Percentiles rank a stretch among this genome's conserved stretches.
Evolutionary conservation across 2,329 filamentous ascomycete species (phyloP).

Genomic region (Dothideomycetes sp.): DNA sequence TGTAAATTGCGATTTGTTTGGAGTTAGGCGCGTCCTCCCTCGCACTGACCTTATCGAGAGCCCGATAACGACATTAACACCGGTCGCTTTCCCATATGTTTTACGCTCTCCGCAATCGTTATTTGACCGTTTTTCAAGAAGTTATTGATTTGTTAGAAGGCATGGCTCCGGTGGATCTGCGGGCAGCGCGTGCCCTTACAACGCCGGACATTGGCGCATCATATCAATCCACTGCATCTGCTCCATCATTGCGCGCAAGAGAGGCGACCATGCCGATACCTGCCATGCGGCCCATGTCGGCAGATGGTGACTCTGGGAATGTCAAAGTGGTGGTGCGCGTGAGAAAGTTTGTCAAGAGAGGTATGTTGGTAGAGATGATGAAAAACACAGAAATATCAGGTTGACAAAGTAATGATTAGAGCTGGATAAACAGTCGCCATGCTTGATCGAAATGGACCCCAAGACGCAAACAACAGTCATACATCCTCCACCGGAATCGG

Average conservation of each 20-base stretch:
- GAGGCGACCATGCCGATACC: constrained; percentile 19
- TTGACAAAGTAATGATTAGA: too few relatives aligned
- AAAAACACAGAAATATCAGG: background rate
- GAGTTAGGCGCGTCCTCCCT: too few relatives aligned
- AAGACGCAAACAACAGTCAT: constrained; percentile 75
- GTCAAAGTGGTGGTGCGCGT: constrained; percentile 42
- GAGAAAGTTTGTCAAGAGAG: constrained; percentile 35
- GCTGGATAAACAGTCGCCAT: too few relatives aligned
- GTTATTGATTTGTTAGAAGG: constrained; percentile 6
- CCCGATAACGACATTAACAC: constrained; percentile 3
- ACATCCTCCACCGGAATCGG: constrained; percentile 44
- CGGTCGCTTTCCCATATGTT: constrained; percentile 2
- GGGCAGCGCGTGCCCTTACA: constrained; percentile 16
- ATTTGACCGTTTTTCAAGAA: constrained; percentile 3
- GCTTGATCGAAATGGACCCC: constrained; percentile 86
- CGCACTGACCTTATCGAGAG: background rate
- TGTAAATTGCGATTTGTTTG: too few relatives aligned
- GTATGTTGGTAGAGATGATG: constrained; percentile 15
- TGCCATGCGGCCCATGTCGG: constrained; percentile 11
- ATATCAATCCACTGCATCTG: constrained; percentile 24
- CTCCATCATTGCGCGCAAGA: constrained; percentile 29
- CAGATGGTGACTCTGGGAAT: constrained; percentile 32
- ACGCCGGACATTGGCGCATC: constrained; percentile 8
- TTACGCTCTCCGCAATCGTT: constrained; percentile 2
- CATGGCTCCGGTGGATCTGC: constrained; percentile 10